Conservation (phyloP, 78 protist genomes). For the Emiliania huxleyi region DNA sequence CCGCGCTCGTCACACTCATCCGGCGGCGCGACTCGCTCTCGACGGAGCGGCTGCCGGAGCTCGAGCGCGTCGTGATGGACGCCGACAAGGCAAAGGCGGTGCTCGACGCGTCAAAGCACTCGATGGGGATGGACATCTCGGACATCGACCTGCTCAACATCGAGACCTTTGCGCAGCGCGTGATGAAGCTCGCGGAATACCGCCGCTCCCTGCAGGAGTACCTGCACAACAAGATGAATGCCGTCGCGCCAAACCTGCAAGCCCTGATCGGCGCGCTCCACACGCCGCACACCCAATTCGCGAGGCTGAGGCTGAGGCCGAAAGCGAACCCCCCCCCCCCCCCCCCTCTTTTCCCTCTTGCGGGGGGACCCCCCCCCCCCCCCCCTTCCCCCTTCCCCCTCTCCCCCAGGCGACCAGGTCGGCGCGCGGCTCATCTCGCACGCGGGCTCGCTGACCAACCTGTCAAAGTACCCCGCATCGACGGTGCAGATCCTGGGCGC, state of each 20-base stretch:
- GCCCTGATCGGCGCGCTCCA: conserved; percentile 84
- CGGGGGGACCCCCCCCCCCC: too few species aligned
- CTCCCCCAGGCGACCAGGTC: conserved; percentile 72
- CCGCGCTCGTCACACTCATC: conserved; percentile 48
- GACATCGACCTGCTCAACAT: conserved; percentile 81
- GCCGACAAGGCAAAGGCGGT: conserved; percentile 24
- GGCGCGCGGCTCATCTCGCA: conserved; percentile 75
- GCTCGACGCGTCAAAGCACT: conserved; percentile 1
- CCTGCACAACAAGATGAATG: conserved; percentile 85
- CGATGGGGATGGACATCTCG: conserved; percentile 86
- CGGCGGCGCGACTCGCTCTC: conserved; percentile 35
- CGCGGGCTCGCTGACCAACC: conserved; percentile 80
- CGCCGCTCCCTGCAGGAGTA: conserved; percentile 69
- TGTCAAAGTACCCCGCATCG: conserved; percentile 99
- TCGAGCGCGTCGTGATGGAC: conserved; percentile 34
- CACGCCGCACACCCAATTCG: too few species aligned
- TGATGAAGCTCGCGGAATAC: conserved; percentile 84
- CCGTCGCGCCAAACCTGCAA: conserved; percentile 95
- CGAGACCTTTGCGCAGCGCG: conserved; percentile 80
- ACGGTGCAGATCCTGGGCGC: conserved; percentile 99
- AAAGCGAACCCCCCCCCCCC: too few species aligned
- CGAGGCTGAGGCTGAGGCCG: too few species aligned
- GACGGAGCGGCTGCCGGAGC: not conserved
- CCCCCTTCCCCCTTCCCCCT: not conserved
- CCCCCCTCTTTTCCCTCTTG: too few species aligned